Conservation (phyloP, 2,329 filamentous ascomycete species). For the Trichoderma brevicompactum region DNA sequence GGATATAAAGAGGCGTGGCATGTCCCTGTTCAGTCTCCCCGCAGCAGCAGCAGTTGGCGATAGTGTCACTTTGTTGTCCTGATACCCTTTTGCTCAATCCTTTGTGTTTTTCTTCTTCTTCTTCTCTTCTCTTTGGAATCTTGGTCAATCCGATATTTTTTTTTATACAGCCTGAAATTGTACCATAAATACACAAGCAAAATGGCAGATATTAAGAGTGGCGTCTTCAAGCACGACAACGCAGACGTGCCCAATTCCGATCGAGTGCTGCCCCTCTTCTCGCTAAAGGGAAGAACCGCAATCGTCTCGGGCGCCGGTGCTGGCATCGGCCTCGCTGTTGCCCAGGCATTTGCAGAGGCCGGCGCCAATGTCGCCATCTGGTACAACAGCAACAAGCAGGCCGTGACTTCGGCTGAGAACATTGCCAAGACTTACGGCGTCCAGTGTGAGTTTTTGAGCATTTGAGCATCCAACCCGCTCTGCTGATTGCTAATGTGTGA, state of each 20-base stretch:
- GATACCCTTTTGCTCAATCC: not conserved
- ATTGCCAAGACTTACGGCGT: conserved; percentile 70
- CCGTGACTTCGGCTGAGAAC: conserved; percentile 62
- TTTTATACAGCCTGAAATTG: not conserved
- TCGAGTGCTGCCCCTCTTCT: conserved; percentile 68
- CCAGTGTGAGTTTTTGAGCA: conserved; percentile 56
- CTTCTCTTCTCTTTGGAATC: not conserved
- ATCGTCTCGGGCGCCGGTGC: conserved; percentile 70
- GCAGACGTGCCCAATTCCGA: conserved; percentile 53
- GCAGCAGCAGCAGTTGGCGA: conserved; percentile 4
- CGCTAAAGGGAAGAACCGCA: conserved; percentile 70
- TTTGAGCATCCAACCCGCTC: too few species aligned
- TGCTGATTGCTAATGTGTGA: not conserved
- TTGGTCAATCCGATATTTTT: not conserved
- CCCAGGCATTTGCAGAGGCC: conserved; percentile 68
- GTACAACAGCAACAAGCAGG: conserved; percentile 72
- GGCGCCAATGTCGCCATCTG: conserved; percentile 74
- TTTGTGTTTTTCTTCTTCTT: not conserved
- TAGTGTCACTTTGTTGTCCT: conserved; percentile 10
- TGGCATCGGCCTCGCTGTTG: conserved; percentile 69
- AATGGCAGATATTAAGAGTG: conserved; percentile 51
- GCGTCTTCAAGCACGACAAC: conserved; percentile 62
- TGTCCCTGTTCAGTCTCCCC: not conserved
- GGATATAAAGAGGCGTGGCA: conserved; percentile 19
- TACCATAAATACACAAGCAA: conserved; percentile 4